Evolutionary conservation across 2,329 filamentous ascomycete genomes (phyloP).

Genomic region (Botrytis aclada): DNA sequence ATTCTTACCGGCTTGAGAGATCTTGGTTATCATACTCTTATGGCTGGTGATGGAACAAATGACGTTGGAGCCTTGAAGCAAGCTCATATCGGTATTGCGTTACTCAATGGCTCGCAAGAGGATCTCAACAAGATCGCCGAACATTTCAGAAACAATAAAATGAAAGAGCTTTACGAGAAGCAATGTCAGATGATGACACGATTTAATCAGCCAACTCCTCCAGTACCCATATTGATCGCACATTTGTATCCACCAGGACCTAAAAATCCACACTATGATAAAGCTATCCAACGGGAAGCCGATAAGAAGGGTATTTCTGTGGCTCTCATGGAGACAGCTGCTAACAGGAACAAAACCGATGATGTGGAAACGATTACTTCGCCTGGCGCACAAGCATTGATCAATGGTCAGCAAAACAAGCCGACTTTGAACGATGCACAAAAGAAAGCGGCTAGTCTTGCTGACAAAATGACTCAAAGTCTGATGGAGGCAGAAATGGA

Average conservation of each 20-base stretch:
- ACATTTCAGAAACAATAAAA: slow-evolving; percentile 89
- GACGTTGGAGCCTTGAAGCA: slow-evolving; percentile 98
- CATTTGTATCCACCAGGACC: slow-evolving; percentile 92
- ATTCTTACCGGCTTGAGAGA: slow-evolving; percentile 96
- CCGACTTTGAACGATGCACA: slow-evolving; percentile 63
- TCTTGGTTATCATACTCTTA: slow-evolving; percentile 94
- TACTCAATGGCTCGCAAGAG: slow-evolving; percentile 90
- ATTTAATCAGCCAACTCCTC: slow-evolving; percentile 92
- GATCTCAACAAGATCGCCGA: slow-evolving; percentile 90
- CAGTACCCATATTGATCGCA: slow-evolving; percentile 86
- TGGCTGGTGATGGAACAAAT: slow-evolving; percentile 98
- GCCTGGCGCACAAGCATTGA: slow-evolving; percentile 60
- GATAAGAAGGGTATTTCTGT: slow-evolving; percentile 69
- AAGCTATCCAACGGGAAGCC: slow-evolving; percentile 84
- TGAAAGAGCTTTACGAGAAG: slow-evolving; percentile 99
- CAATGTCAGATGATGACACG: slow-evolving; percentile 86
- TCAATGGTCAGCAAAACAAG: slow-evolving; percentile 48
- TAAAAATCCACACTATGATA: slow-evolving; percentile 88
- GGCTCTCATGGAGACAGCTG: slow-evolving; percentile 49
- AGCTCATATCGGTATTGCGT: slow-evolving; percentile 92
- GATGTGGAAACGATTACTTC: slow-evolving; percentile 63
- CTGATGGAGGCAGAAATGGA: slow-evolving; percentile 91
- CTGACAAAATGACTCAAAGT: slow-evolving; percentile 78
- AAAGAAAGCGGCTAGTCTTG: slow-evolving; percentile 71
- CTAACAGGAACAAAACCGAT: slow-evolving; percentile 52